A percentile compares a stretch with the other conserved stretches of the same genome.
phyloP scores from a whole-genome alignment of 371 early-diverging fungal species.

The Cokeromyces recurvatus region DNA sequence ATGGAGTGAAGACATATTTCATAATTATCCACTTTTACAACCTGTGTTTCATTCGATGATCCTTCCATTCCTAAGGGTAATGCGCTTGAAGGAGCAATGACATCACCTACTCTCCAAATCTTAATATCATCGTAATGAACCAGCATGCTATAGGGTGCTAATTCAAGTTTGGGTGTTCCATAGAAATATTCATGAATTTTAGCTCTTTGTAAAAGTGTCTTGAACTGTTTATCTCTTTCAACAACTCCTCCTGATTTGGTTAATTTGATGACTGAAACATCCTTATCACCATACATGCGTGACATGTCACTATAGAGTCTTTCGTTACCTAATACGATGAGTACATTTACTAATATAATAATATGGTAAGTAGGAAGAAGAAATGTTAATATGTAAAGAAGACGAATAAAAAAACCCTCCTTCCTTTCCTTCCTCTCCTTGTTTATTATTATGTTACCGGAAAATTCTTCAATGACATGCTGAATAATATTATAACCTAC shows the following conservation, averaged over 20 bases:
- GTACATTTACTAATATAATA: slow-evolving; percentile 70
- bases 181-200: slow-evolving; percentile 93
- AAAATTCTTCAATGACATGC: slow-evolving; percentile 60
- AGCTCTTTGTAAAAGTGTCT: slow-evolving; percentile 65
- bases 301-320: slow-evolving; percentile 84
- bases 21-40: slow-evolving; percentile 78
- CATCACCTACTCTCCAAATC: slow-evolving; percentile 83
- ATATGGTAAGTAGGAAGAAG: no score
- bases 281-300: slow-evolving; percentile 45
- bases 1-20: slow-evolving; percentile 85
- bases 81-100: slow-evolving; percentile 87
- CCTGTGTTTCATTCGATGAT: slow-evolving; percentile 69
- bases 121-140: slow-evolving; percentile 73
- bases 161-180: slow-evolving; percentile 71
- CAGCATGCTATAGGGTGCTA: slow-evolving; percentile 81
- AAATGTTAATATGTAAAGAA: no score
- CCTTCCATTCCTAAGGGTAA: slow-evolving; percentile 87
- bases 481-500: slow-evolving; percentile 62
- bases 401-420: no score
- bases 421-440: neutral
- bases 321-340: slow-evolving; percentile 92
- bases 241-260: slow-evolving; percentile 95
- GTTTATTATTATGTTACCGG: slow-evolving; percentile 39
- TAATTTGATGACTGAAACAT: slow-evolving; percentile 74
- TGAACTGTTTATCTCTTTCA: slow-evolving; percentile 69